Conservation (phyloP, 2,329 filamentous ascomycete species). For the Ceratocystis ficicola region DNA sequence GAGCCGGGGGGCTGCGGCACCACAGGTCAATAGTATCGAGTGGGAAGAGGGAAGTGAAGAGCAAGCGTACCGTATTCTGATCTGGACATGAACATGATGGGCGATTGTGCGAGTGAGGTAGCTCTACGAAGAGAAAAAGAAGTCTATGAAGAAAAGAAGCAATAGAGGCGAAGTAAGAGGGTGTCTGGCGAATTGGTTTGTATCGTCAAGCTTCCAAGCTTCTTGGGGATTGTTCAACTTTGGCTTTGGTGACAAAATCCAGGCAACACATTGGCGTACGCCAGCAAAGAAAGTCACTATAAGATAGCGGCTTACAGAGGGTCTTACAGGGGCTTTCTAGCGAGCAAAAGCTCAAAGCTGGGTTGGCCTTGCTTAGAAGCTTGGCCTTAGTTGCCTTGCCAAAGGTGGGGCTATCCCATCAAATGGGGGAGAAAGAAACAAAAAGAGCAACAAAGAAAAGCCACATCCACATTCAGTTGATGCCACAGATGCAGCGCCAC, state of each 20-base stretch:
- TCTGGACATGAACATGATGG: conserved; percentile 97
- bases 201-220: conserved; percentile 9
- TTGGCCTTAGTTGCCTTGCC: conserved; percentile 15
- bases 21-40: too few species aligned
- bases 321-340: neutral
- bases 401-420: conserved; percentile 14
- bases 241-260: neutral
- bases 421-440: neutral
- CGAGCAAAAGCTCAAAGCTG: neutral
- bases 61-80: conserved; percentile 80
- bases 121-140: neutral
- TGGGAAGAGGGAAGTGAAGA: too few species aligned
- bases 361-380: conserved; percentile 4
- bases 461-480: conserved; percentile 11
- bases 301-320: neutral
- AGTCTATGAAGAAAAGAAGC: neutral
- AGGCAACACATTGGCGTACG: conserved; percentile 20
- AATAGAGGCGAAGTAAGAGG: too few species aligned
- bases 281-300: conserved; percentile 10
- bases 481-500: conserved; percentile 8
- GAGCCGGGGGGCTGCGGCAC: neutral
- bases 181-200: too few species aligned
- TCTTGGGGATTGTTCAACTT: neutral
- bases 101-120: neutral
- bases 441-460: neutral